Evolutionary conservation across 257 asterid species (phyloP), one percentile per base, ranked within the genome.

Genomic region (Oldenlandia corymbosa): DNA sequence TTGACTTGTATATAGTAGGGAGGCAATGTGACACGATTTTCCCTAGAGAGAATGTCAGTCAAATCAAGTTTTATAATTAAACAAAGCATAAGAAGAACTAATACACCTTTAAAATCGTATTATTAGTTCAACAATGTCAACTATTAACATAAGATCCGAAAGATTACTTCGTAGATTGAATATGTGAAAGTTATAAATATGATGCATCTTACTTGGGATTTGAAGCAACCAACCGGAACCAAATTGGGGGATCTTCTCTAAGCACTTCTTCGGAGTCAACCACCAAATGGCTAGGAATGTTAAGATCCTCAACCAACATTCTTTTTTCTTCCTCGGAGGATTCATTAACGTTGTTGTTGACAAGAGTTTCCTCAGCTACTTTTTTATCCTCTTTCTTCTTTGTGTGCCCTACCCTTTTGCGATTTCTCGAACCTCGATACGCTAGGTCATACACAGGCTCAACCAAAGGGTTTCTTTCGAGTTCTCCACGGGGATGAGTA

Each of bases 141-240:
- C n/a, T n/a, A n/a, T n/a, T n/a, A n/a, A n/a, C n/a, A n/a, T n/a
- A n/a, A n/a, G n/a, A n/a, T n/a, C n/a, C n/a, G n/a, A n/a, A n/a
- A n/a, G n/a, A n/a, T n/a, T n/a, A n/a, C n/a, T n/a, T n/a, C n/a
- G n/a, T n/a, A n/a, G n/a, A n/a, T n/a, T 27, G 11, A 20, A 34
- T 18, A 5, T 39, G 21, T n/a, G n/a, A n/a, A 18, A 26, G 7
- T n/a, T n/a, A 21, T 63, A n/a, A n/a, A n/a, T n/a, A n/a, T n/a
- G n/a, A n/a, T n/a, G n/a, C 37, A 36, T 39, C 80, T 71, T 52
- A 75, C 77, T 67, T 64, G 3, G 31, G 57, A 30, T 71, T 57
- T 36, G 62, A 75, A 57, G 68, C 76, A 62, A 75, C 68, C 18
- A 75, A 21, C 16, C 30, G n/a, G 37, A 75, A 62, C 80, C 80